These are phyloP conservation scores for Exophiala alcalophila DNA, from an alignment of 2,329 filamentous ascomycete species.

Conservation along the genomic window DNA sequence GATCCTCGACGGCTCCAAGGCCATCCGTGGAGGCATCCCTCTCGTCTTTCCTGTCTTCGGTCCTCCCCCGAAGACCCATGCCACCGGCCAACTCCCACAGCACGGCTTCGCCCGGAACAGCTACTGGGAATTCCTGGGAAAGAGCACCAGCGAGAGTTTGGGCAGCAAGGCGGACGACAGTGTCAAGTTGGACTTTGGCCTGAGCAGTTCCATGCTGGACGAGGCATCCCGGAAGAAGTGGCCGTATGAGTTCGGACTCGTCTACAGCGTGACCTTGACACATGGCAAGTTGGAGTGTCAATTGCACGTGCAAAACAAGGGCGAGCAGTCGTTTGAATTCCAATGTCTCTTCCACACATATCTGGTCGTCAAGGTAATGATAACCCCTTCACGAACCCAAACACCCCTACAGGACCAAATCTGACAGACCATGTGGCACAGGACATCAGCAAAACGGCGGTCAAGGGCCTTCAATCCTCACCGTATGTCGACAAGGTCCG, in stretches of 20 bases:
- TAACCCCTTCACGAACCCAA: background rate
- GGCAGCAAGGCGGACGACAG: constrained; percentile 56
- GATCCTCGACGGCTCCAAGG: constrained; percentile 79
- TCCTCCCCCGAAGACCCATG: constrained; percentile 68
- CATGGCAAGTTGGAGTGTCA: constrained; percentile 73
- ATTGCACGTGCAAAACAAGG: constrained; percentile 86
- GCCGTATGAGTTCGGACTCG: constrained; percentile 82
- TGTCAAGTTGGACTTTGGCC: constrained; percentile 93
- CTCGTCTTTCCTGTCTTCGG: constrained; percentile 62
- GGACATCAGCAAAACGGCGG: constrained; percentile 72
- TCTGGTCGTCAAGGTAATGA: constrained; percentile 67
- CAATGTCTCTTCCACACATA: constrained; percentile 92
- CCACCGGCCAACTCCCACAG: constrained; percentile 78
- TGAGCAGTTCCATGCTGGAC: constrained; percentile 69
- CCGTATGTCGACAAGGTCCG: constrained; percentile 81
- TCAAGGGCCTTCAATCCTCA: constrained; percentile 73
- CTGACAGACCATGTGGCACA: constrained; percentile 37
- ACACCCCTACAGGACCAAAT: background rate
- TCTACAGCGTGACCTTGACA: constrained; percentile 87
- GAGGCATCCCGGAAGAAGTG: constrained; percentile 69
- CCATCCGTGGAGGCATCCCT: constrained; percentile 65
- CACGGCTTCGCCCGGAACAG: constrained; percentile 92
- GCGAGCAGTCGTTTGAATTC: constrained; percentile 77
- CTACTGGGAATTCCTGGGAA: constrained; percentile 91
- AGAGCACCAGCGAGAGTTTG: constrained; percentile 60